Base-by-base conservation (phyloP, 257 asterid genomes). In the Nicotiana attenuata region DNA sequence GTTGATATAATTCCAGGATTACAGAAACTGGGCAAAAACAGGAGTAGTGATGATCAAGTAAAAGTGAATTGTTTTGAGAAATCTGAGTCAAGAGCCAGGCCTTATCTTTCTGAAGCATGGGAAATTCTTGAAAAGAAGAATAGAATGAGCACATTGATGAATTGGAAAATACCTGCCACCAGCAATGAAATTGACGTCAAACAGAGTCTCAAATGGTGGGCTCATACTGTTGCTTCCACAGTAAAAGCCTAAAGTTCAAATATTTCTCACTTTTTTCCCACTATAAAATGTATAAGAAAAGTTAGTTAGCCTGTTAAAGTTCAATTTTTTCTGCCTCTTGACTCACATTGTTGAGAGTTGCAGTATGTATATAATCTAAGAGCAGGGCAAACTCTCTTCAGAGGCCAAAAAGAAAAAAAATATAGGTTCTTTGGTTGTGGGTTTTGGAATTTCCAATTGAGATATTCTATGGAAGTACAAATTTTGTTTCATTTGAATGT, bases 101-200 rank as follows among this genome's bases (percentile, higher is more conserved):
- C 93, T 81, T 90, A 90, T 82, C 88, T 90, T 41, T 91, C 93
- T 16, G 93, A 90, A 82, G 90, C 93, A 57, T 91, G 95, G 93
- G 82, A 83, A 3, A 61, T 67, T 82, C 22, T 76, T 13, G 85
- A 86, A 26, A 64, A 17, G 66, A 79, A 66, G 41, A 75, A 63
- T 64, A 83, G 24, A 22, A 75, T 65, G 67, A 63, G 63, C 0
- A 71, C 79, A 45, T 33, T 85, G 87, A 82, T 82, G 83, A 86
- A 85, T 17, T 92, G 91, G 91, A 89, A 56, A 81, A 81, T 87
- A 64, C 92, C 90, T 5, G 28, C 10, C 24, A 33, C 24, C 7
- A 65, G 68, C 60, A 84, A 85, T 82, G 91, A 91, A 52, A 85
- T 82, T 57, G 87, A 78, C 35, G 83, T 89, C 81, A 91, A 91